phyloP scores from a whole-genome alignment of 2,329 filamentous ascomycete genomes.

The Diaporthe vexans region DNA sequence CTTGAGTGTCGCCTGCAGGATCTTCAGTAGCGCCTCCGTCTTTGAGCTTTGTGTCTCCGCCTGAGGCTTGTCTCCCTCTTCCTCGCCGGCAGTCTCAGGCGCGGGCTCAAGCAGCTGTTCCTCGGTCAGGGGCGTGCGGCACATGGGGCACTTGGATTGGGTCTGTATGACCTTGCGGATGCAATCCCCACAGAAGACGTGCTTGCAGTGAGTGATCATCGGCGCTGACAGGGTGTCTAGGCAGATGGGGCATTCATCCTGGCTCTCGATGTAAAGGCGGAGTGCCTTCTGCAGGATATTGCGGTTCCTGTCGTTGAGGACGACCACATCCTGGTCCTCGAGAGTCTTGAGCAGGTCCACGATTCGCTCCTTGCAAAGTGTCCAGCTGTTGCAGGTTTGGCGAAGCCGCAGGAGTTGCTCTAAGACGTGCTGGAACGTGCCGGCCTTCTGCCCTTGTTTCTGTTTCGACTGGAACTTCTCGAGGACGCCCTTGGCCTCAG shows the following conservation, averaged over 20 bases:
- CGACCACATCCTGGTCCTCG: slow-evolving; percentile 76
- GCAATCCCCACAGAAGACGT: slow-evolving; percentile 82
- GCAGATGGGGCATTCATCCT: slow-evolving; percentile 88
- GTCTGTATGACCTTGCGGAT: slow-evolving; percentile 81
- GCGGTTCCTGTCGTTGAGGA: slow-evolving; percentile 79
- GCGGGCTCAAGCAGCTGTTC: slow-evolving; percentile 75
- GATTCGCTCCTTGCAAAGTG: slow-evolving; percentile 82
- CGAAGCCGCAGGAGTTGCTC: slow-evolving; percentile 86
- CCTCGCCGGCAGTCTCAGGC: slow-evolving; percentile 64
- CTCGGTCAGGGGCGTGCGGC: slow-evolving; percentile 76
- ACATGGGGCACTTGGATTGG: slow-evolving; percentile 88
- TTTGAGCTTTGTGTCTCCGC: slow-evolving; percentile 81
- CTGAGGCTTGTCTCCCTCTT: slow-evolving; percentile 67
- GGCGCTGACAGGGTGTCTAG: slow-evolving; percentile 79
- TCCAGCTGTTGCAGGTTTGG: slow-evolving; percentile 90
- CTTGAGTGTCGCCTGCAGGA: slow-evolving; percentile 77
- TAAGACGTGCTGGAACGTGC: slow-evolving; percentile 80
- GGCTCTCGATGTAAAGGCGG: slow-evolving; percentile 81
- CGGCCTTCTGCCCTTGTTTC: slow-evolving; percentile 56
- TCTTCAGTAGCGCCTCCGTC: slow-evolving; percentile 82
- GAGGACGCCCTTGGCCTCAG: slow-evolving; percentile 81
- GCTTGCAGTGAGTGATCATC: slow-evolving; percentile 88
- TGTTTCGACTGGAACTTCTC: slow-evolving; percentile 68
- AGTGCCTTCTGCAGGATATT: slow-evolving; percentile 81
- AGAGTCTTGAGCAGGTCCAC: slow-evolving; percentile 78